Base-by-base conservation (phyloP, 495 filamentous ascomycete genomes). In the Aspergillus olivimuriae region DNA sequence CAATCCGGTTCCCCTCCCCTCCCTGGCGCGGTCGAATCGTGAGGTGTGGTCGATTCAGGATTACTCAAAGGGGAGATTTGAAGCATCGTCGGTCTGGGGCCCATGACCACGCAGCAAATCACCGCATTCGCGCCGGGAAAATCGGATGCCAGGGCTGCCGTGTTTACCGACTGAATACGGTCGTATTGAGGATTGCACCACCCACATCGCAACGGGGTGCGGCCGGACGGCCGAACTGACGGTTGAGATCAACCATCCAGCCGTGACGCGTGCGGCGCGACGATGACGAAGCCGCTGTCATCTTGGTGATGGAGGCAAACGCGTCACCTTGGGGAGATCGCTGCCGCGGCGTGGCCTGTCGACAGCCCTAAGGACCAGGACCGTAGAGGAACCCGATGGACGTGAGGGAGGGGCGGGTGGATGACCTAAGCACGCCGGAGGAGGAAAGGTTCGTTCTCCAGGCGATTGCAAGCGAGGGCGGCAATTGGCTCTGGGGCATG, bases 71-170 rank as follows among this genome's bases (percentile, higher is more conserved):
- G 15, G 44, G 32, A 41, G 22, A 19, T 7, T 40, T 22, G 36
- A 45, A 38, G 39, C 28, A 39, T 19, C 43, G 15, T 34, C 12
- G 6, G n/a, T n/a, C 21, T 35, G 37, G 16, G 39, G 39, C 52
- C 48, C 46, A 41, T 51, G 52, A 51, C 46, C 42, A 50, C n/a
- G 15, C 16, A 32, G 34, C 39, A n/a, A n/a, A 30, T 43, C 19
- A n/a, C 46, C 32, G 34, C 21, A 43, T 49, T 51, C 40, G 51
- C 28, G 33, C 32, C 43, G 44, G 47, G 21, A 50, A 21, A 12
- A 34, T 35, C 47, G 51, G 51, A 44, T 37, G 16, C 39, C 32
- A 44, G 41, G n/a, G 31, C 18, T n/a, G 31, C 26, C 42, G 7
- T 40, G 9, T 20, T 41, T 41, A 15, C 10, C 14, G 9, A 24